phyloP scores from a whole-genome alignment of 2,329 filamentous ascomycete species.

The Talaromyces sp. region DNA sequence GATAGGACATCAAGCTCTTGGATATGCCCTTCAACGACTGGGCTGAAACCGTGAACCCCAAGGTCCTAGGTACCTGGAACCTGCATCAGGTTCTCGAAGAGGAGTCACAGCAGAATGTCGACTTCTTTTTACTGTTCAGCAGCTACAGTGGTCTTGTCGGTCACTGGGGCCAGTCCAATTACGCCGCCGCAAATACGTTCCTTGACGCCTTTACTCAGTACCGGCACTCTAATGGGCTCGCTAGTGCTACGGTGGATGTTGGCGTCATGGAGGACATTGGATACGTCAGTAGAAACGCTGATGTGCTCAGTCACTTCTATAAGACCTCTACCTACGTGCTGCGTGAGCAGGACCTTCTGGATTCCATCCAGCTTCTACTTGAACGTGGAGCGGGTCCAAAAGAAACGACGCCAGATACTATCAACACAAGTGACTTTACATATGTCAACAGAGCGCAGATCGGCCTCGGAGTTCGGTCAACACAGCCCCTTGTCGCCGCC shows the following conservation, averaged over 20 bases:
- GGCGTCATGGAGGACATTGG: conserved; percentile 6
- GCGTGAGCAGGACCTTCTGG: background rate
- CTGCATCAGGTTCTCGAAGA: conserved; percentile 10
- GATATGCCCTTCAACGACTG: conserved; percentile 16
- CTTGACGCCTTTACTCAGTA: conserved; percentile 23
- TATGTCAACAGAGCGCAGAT: background rate
- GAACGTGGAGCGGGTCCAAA: background rate
- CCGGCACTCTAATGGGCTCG: conserved; percentile 18
- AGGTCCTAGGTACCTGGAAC: conserved; percentile 15
- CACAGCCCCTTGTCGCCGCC: background rate
- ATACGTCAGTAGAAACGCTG: background rate
- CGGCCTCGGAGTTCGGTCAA: background rate
- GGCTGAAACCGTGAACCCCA: background rate
- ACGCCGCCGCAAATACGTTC: conserved; percentile 37
- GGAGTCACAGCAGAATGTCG: conserved; percentile 12
- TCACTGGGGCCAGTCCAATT: conserved; percentile 36
- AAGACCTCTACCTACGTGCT: background rate
- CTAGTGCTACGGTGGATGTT: conserved; percentile 17
- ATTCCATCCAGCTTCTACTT: background rate
- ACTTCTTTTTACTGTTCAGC: conserved; percentile 20
- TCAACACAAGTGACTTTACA: background rate
- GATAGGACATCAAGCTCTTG: conserved; percentile 17
- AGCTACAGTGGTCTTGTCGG: conserved; percentile 30
- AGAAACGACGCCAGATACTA: background rate
- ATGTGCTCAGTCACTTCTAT: background rate